Percentiles rank a stretch among this genome's conserved stretches.
phyloP scores from a whole-genome alignment of 2,329 filamentous ascomycete genomes.

The Penicillium sp. region DNA sequence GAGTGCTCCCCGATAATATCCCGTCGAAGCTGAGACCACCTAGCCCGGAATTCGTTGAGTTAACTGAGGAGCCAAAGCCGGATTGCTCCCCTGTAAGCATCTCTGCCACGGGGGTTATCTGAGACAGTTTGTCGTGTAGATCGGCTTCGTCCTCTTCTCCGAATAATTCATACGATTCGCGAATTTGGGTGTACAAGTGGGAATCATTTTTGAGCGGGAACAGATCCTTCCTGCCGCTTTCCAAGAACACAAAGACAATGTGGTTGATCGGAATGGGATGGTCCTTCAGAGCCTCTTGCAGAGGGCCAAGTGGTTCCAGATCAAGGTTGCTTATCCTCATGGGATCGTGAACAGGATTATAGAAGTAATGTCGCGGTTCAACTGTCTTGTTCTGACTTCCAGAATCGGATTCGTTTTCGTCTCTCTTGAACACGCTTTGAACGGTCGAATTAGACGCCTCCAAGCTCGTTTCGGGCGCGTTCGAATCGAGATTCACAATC shows the following conservation, averaged over 20 bases:
- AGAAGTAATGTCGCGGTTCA: slow-evolving; percentile 13
- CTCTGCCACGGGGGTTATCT: slow-evolving; percentile 24
- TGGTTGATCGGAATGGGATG: slow-evolving; percentile 23
- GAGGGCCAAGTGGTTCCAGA: slow-evolving; percentile 16
- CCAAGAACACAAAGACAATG: slow-evolving; percentile 25
- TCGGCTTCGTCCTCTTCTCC: slow-evolving; percentile 8
- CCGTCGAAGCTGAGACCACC: slow-evolving; percentile 25
- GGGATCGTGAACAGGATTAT: slow-evolving; percentile 25
- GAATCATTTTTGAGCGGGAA: slow-evolving; percentile 25
- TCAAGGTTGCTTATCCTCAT: slow-evolving; percentile 26
- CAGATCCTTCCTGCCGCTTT: slow-evolving; percentile 26
- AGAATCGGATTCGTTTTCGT: not conserved
- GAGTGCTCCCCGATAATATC: slow-evolving; percentile 23
- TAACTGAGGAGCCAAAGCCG: slow-evolving; percentile 16
- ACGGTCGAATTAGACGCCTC: not conserved
- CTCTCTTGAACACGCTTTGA: not conserved
- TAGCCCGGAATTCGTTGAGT: slow-evolving; percentile 15
- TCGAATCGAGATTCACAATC: slow-evolving; percentile 4
- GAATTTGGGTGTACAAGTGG: slow-evolving; percentile 21
- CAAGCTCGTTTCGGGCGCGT: not conserved
- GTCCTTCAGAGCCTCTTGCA: slow-evolving; percentile 20
- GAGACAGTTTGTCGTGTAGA: slow-evolving; percentile 19
- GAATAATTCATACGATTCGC: slow-evolving; percentile 15
- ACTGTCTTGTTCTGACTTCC: not conserved
- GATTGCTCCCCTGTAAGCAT: slow-evolving; percentile 25